Conservation (phyloP, 1,139 yeast species). For the Nakaseomyces sp. region DNA sequence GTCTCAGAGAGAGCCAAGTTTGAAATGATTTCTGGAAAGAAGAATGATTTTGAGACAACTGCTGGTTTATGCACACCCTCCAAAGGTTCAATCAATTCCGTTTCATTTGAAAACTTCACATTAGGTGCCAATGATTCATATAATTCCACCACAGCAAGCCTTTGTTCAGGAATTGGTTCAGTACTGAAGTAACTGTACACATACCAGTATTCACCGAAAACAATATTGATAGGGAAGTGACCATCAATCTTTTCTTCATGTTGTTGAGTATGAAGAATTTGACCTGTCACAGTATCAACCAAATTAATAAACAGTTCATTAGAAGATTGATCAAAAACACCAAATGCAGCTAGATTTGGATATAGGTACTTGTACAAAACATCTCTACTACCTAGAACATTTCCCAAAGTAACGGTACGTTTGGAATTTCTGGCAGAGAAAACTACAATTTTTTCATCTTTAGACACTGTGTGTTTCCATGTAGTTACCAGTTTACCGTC, state of each 20-base stretch:
- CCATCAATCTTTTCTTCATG: constrained; percentile 35
- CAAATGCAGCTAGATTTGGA: constrained; percentile 55
- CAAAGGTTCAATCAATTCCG: constrained; percentile 14
- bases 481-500: constrained; percentile 23
- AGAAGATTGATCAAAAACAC: constrained; percentile 36
- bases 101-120: constrained; percentile 28
- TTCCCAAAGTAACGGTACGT: constrained; percentile 57
- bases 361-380: constrained; percentile 79
- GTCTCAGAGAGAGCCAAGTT: constrained; percentile 54
- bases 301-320: constrained; percentile 40
- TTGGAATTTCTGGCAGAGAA: constrained; percentile 36
- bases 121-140: constrained; percentile 56
- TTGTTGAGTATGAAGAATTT: constrained; percentile 42
- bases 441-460: constrained; percentile 34
- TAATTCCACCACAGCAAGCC: constrained; percentile 65
- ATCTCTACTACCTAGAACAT: constrained; percentile 57
- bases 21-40: constrained; percentile 48
- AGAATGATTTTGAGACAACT: constrained; percentile 46
- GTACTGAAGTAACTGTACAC: constrained; percentile 55
- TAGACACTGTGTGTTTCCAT: constrained; percentile 28
- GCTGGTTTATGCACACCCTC: constrained; percentile 36
- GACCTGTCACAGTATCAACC: constrained; percentile 65
- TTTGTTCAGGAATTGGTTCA: constrained; percentile 40
- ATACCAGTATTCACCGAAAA: constrained; percentile 79
- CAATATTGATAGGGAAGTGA: constrained; percentile 41